phyloP scores from a whole-genome alignment of 176 grass and related monocot species.

The Musa itinerans region DNA sequence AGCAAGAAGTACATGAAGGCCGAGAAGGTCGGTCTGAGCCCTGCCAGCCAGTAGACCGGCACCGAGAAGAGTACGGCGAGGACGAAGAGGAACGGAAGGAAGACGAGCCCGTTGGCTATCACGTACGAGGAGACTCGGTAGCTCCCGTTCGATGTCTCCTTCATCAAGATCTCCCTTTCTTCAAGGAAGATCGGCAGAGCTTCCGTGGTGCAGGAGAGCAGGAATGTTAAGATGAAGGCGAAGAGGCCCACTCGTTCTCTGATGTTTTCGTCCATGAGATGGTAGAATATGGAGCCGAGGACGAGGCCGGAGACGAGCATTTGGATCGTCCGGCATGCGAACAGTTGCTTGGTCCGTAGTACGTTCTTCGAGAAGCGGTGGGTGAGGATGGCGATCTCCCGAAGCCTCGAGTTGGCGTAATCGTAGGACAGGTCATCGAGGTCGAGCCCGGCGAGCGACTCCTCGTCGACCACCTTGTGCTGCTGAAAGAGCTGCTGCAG shows the following conservation, averaged over 20 bases:
- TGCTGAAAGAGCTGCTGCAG: slow-evolving; percentile 70
- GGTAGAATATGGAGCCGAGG: slow-evolving; percentile 66
- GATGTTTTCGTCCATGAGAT: slow-evolving; percentile 48
- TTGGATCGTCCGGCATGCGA: slow-evolving; percentile 49
- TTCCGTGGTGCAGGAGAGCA: slow-evolving; percentile 50
- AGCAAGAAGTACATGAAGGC: slow-evolving; percentile 62
- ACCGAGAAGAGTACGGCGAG: slow-evolving; percentile 53
- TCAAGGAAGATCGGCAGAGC: slow-evolving; percentile 53
- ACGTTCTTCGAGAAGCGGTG: slow-evolving; percentile 63
- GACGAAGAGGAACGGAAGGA: slow-evolving; percentile 55
- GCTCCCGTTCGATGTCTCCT: slow-evolving; percentile 55
- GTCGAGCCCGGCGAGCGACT: slow-evolving; percentile 1
- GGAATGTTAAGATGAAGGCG: slow-evolving; percentile 55
- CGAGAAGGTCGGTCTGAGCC: slow-evolving; percentile 27
- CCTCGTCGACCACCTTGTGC: slow-evolving; percentile 52
- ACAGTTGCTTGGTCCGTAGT: slow-evolving; percentile 53
- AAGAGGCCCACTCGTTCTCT: slow-evolving; percentile 57
- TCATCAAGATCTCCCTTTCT: slow-evolving; percentile 72
- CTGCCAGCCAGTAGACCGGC: slow-evolving; percentile 61
- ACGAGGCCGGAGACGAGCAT: slow-evolving; percentile 49
- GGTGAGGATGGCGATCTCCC: slow-evolving; percentile 51
- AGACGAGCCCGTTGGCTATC: slow-evolving; percentile 47
- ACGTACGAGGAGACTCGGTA: slow-evolving; percentile 64
- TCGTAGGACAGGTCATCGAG: slow-evolving; percentile 1
- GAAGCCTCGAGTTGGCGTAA: slow-evolving; percentile 37